These are phyloP conservation scores for Alternaria panax DNA, from an alignment of 2,329 filamentous ascomycete species.

Conservation along the genomic window DNA sequence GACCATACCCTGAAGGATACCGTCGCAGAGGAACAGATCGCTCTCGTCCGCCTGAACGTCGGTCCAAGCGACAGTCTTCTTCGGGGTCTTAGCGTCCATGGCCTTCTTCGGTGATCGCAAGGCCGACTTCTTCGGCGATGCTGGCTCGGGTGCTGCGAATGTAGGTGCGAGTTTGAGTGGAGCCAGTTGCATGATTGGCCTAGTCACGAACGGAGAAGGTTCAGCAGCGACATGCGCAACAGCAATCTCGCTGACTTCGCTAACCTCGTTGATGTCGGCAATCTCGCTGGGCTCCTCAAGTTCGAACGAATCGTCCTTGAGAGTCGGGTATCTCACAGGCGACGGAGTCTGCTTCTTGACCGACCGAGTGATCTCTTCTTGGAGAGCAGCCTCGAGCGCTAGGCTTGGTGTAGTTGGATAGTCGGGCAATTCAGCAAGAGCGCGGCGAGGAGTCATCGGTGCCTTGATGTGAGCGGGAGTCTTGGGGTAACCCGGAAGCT, in stretches of 20 bases:
- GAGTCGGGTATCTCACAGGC: constrained; percentile 19
- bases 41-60: constrained; percentile 30
- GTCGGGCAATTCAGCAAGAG: constrained; percentile 32
- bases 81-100: constrained; percentile 40
- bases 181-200: constrained; percentile 25
- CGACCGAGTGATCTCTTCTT: constrained; percentile 35
- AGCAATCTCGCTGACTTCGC: constrained; percentile 22
- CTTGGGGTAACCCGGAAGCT: constrained; percentile 36
- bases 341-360: constrained; percentile 38
- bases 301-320: constrained; percentile 22
- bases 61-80: constrained; percentile 48
- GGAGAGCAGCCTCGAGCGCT: constrained; percentile 35
- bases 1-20: constrained; percentile 65
- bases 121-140: constrained; percentile 43
- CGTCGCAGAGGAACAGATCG: constrained; percentile 32
- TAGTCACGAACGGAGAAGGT: constrained; percentile 12
- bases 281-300: constrained; percentile 16
- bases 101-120: constrained; percentile 47
- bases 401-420: constrained; percentile 34
- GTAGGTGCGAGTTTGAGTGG: constrained; percentile 21
- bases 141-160: constrained; percentile 19
- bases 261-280: constrained; percentile 22
- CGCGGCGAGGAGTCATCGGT: constrained; percentile 27
- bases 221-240: constrained; percentile 23
- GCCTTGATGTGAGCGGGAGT: constrained; percentile 33